Percentiles rank a stretch among this genome's conserved stretches.
Evolutionary conservation across 2,329 filamentous ascomycete species (phyloP).

Genomic region (Dothiorella sarmentorum): DNA sequence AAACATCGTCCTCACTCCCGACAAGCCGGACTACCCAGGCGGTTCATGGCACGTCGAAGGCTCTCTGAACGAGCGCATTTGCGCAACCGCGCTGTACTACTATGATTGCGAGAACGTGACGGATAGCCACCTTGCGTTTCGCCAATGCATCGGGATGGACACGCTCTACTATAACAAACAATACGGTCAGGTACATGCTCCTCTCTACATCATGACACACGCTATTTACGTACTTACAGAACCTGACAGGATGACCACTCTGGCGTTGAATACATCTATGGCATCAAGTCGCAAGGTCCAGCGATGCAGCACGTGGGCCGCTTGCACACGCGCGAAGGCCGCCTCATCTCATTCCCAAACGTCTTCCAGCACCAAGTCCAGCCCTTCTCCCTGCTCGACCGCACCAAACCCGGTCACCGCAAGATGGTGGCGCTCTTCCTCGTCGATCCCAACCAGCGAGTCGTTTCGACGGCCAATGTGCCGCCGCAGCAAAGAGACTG

Average conservation of each 20-base stretch:
- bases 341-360: constrained; percentile 57
- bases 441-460: constrained; percentile 52
- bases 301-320: constrained; percentile 47
- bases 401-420: constrained; percentile 51
- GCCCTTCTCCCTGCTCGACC: constrained; percentile 50
- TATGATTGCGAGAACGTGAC: constrained; percentile 59
- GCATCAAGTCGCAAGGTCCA: constrained; percentile 33
- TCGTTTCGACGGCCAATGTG: constrained; percentile 50
- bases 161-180: background rate
- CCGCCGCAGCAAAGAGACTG: too few relatives aligned
- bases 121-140: constrained; percentile 51
- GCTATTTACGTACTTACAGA: constrained; percentile 32
- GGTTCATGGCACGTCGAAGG: constrained; percentile 50
- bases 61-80: constrained; percentile 58
- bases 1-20: constrained; percentile 55
- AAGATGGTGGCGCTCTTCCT: constrained; percentile 58
- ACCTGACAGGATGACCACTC: constrained; percentile 27
- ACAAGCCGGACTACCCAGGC: constrained; percentile 52
- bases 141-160: constrained; percentile 29
- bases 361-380: constrained; percentile 51
- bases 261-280: constrained; percentile 38
- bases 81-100: constrained; percentile 59
- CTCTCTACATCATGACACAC: constrained; percentile 21
- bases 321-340: constrained; percentile 46
- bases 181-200: background rate